phyloP scores from a whole-genome alignment of 2,329 filamentous ascomycete species.

The Phialocephala sp. region DNA sequence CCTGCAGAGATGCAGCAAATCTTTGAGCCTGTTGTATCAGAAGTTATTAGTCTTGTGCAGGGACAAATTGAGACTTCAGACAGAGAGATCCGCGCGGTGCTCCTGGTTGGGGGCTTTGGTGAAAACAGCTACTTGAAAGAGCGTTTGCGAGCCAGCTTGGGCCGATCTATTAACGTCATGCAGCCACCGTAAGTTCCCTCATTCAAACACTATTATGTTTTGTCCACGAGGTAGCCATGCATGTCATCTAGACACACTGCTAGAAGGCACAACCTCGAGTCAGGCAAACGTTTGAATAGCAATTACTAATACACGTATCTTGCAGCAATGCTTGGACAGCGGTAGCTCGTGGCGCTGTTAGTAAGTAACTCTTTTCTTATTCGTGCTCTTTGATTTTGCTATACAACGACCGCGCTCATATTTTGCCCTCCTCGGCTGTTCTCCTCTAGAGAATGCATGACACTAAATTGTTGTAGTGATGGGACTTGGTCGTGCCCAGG shows the following conservation, averaged over 20 bases:
- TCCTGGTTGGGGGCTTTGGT: slow-evolving; percentile 35
- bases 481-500: slow-evolving; percentile 46
- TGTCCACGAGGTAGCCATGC: background rate
- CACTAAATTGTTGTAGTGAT: slow-evolving; percentile 47
- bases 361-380: too few species aligned
- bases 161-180: slow-evolving; percentile 48
- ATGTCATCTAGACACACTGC: too few species aligned
- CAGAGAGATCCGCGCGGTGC: slow-evolving; percentile 45
- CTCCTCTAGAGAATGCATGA: too few species aligned
- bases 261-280: too few species aligned
- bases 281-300: background rate
- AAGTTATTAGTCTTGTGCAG: slow-evolving; percentile 51
- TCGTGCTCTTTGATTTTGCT: too few species aligned
- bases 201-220: background rate
- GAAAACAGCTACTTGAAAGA: slow-evolving; percentile 42
- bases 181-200: slow-evolving; percentile 46
- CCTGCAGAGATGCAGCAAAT: slow-evolving; percentile 50
- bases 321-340: slow-evolving; percentile 52
- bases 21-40: slow-evolving; percentile 51
- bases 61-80: slow-evolving; percentile 51
- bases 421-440: too few species aligned
- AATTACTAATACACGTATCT: background rate
- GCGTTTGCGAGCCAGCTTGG: slow-evolving; percentile 47
- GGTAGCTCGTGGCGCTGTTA: slow-evolving; percentile 54
- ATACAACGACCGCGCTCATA: too few species aligned